A percentile compares a stretch with the other conserved stretches of the same genome.
These are phyloP conservation scores for Hydrangea macrophylla DNA, from an alignment of 148 eudicot genomes.

Conservation along the genomic window DNA sequence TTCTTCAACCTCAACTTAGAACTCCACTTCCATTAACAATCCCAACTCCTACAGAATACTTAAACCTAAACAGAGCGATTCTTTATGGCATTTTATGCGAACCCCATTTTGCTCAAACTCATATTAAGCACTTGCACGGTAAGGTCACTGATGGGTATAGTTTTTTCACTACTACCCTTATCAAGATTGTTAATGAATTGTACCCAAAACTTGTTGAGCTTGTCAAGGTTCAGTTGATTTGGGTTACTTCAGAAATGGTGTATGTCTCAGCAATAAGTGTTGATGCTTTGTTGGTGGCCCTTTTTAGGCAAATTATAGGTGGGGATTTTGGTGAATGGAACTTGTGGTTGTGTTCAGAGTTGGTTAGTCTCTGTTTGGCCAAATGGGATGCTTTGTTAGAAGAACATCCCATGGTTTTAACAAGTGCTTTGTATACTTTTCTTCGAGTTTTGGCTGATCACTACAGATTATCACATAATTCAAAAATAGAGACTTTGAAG, in stretches of 20 bases:
- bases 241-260: conserved; percentile 61
- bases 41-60: conserved; percentile 49
- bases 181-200: conserved; percentile 56
- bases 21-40: conserved; percentile 64
- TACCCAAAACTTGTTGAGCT: conserved; percentile 49
- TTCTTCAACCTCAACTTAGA: conserved; percentile 41
- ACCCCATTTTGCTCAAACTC: conserved; percentile 40
- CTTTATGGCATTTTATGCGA: conserved; percentile 67
- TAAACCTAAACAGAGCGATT: conserved; percentile 52
- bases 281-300: conserved; percentile 60
- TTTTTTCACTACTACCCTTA: conserved; percentile 44
- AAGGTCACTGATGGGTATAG: conserved; percentile 69
- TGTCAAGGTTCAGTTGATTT: conserved; percentile 59
- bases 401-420: conserved; percentile 57
- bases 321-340: conserved; percentile 74
- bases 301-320: conserved; percentile 76
- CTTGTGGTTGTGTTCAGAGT: conserved; percentile 73
- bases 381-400: conserved; percentile 75
- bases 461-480: conserved; percentile 32
- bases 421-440: conserved; percentile 66
- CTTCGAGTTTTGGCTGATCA: conserved; percentile 78
- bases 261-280: conserved; percentile 62
- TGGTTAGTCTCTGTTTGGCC: conserved; percentile 38
- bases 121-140: conserved; percentile 71
- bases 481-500: conserved; percentile 44